A percentile compares a stretch with the other conserved stretches of the same genome.
These are phyloP conservation scores for Puccinia hordei DNA, from an alignment of 1,284 basidiomycete species.

Conservation along the genomic window DNA sequence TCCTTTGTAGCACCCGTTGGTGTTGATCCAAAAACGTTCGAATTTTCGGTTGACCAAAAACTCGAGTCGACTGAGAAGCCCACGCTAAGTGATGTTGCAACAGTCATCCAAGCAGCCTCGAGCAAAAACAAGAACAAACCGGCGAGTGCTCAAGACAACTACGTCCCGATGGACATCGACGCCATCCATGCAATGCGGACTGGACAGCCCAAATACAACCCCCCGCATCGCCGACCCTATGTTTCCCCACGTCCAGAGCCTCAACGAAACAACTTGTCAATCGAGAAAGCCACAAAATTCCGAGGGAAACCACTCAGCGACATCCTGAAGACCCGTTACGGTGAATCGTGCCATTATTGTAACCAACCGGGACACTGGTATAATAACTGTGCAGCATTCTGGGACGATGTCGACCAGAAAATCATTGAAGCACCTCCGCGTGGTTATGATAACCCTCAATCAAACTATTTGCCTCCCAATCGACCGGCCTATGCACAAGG, in stretches of 20 bases:
- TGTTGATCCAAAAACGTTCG: too few species aligned
- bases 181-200: not conserved
- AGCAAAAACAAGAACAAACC: too few species aligned
- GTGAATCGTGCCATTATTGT: not conserved
- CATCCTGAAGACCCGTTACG: too few species aligned
- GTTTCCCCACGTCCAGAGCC: too few species aligned
- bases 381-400: not conserved
- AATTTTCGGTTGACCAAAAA: too few species aligned
- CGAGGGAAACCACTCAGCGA: not conserved
- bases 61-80: too few species aligned
- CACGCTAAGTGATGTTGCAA: too few species aligned
- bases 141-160: not conserved
- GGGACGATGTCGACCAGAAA: not conserved
- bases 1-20: too few species aligned
- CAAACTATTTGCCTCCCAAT: not conserved
- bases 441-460: not conserved
- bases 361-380: constrained; percentile 7
- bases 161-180: not conserved
- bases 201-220: not conserved
- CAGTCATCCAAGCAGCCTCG: too few species aligned
- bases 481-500: not conserved
- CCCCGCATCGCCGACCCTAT: not conserved
- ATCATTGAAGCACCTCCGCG: not conserved
- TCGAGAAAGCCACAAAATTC: not conserved
- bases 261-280: not conserved